Conservation (phyloP, 495 filamentous ascomycete species). For the Aspergillus diversus region DNA sequence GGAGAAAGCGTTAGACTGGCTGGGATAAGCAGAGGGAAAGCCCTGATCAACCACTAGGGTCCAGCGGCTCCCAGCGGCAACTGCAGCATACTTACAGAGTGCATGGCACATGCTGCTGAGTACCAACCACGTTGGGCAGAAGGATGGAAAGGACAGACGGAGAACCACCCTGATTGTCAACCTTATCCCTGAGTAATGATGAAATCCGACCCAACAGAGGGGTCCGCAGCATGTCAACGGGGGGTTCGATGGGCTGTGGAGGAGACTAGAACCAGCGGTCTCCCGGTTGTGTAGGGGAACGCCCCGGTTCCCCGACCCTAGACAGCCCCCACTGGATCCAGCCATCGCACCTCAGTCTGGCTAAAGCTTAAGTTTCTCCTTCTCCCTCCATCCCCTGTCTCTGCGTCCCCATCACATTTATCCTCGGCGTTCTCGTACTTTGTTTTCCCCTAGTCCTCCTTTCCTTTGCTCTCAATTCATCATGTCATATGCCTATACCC, state of each 20-base stretch:
- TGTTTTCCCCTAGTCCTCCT: background rate
- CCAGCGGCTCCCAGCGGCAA: constrained; percentile 10
- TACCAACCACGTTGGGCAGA: background rate
- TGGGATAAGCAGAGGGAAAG: constrained; percentile 2
- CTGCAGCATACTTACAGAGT: background rate
- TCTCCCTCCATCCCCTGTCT: background rate
- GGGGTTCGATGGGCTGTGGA: background rate
- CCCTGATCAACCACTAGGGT: constrained; percentile 28
- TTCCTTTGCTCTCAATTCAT: background rate
- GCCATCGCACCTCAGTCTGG: background rate
- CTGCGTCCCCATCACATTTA: background rate
- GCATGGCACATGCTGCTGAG: background rate
- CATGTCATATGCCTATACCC: background rate
- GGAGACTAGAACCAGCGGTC: background rate
- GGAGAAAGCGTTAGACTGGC: constrained; percentile 1
- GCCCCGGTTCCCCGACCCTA: background rate
- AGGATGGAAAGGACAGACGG: too few species aligned
- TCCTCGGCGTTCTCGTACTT: background rate
- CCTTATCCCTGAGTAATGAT: background rate
- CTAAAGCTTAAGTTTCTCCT: constrained; percentile 4
- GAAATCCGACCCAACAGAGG: background rate
- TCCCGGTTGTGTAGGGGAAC: background rate
- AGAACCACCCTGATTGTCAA: background rate
- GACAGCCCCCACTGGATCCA: constrained; percentile 1
- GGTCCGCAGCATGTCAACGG: background rate